These are phyloP conservation scores for Zelopaecilomyces penicillatus DNA, from an alignment of 2,329 filamentous ascomycete species.

Conservation along the genomic window DNA sequence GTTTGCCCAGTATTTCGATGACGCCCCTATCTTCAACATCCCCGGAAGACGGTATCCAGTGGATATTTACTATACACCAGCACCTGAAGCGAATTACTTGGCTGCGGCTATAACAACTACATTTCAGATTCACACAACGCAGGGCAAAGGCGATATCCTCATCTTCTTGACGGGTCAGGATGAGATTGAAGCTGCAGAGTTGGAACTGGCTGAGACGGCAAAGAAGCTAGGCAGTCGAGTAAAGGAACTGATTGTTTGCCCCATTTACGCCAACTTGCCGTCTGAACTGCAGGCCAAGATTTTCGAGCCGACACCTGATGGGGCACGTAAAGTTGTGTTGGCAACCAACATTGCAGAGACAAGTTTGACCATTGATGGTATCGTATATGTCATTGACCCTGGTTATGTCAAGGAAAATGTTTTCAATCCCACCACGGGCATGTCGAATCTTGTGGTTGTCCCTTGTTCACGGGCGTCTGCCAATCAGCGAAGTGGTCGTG, in stretches of 20 bases:
- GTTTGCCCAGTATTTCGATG: constrained; percentile 85
- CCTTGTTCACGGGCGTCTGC: constrained; percentile 88
- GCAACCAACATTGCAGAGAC: constrained; percentile 98
- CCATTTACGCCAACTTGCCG: constrained; percentile 89
- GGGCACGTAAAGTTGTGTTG: constrained; percentile 81
- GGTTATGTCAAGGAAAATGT: constrained; percentile 94
- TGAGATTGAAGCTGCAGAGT: constrained; percentile 84
- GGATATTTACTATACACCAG: constrained; percentile 81
- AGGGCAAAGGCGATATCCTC: constrained; percentile 79
- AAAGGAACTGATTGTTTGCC: constrained; percentile 80
- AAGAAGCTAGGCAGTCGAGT: constrained; percentile 78
- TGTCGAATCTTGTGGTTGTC: constrained; percentile 85
- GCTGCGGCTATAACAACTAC: constrained; percentile 85
- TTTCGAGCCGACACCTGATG: constrained; percentile 83
- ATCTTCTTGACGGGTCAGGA: constrained; percentile 95
- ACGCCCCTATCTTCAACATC: constrained; percentile 89
- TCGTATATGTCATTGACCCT: constrained; percentile 91
- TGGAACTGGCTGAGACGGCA: constrained; percentile 75
- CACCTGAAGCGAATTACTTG: constrained; percentile 90
- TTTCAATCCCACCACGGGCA: constrained; percentile 83
- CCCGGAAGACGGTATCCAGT: constrained; percentile 84
- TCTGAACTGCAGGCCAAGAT: constrained; percentile 88
- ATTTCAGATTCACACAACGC: constrained; percentile 88
- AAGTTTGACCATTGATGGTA: constrained; percentile 88
- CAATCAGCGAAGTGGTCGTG: constrained; percentile 86